Percentiles rank a stretch among this genome's conserved stretches.
Conservation (phyloP, 1,139 yeast species). For the Yamadazyma atlantica region DNA sequence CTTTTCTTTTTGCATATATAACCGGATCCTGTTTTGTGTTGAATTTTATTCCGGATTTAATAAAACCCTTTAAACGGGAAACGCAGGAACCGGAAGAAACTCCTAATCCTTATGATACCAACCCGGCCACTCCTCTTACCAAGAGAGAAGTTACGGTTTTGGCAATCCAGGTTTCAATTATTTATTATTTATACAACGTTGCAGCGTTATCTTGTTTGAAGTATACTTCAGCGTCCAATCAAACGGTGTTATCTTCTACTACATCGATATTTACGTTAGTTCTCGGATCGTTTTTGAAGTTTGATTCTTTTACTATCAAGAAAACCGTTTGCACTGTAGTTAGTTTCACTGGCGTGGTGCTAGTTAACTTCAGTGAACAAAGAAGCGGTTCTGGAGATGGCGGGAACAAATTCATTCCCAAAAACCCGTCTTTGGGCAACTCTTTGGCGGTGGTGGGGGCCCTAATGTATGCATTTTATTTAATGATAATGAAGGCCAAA, state of each 20-base stretch:
- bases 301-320: conserved; percentile 43
- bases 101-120: conserved; percentile 4
- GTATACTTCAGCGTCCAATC: conserved; percentile 55
- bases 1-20: conserved; percentile 45
- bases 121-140: conserved; percentile 22
- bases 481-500: conserved; percentile 42
- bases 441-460: conserved; percentile 47
- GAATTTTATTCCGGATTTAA: conserved; percentile 43
- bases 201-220: conserved; percentile 41
- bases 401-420: conserved; percentile 30
- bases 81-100: background rate
- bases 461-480: conserved; percentile 45
- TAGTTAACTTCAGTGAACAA: conserved; percentile 43
- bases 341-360: conserved; percentile 48
- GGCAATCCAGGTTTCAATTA: conserved; percentile 38
- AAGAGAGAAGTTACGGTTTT: conserved; percentile 30
- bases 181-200: conserved; percentile 44
- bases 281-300: conserved; percentile 37
- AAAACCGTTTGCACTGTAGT: conserved; percentile 45
- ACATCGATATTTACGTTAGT: conserved; percentile 52
- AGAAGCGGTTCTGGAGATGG: conserved; percentile 11
- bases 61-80: background rate
- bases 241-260: conserved; percentile 51
- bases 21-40: conserved; percentile 48
- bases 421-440: conserved; percentile 47